A percentile compares a stretch with the other conserved stretches of the same genome.
phyloP scores from a whole-genome alignment of 148 eudicot species.

The Euryodendron excelsum region DNA sequence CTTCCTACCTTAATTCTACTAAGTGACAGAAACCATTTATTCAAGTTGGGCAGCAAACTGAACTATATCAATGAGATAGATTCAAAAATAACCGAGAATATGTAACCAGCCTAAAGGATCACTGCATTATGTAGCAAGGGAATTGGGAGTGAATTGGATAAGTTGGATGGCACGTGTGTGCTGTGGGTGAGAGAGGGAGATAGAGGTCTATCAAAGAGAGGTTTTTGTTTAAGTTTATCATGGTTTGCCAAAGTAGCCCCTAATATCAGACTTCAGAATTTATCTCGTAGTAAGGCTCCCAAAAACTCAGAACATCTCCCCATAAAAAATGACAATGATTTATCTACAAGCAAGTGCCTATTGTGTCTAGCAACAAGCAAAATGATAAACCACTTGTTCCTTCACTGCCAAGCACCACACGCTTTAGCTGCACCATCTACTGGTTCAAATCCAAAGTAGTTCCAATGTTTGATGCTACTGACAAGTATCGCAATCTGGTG shows the following conservation, averaged over 20 bases:
- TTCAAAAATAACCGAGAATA: neutral
- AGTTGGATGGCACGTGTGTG: neutral
- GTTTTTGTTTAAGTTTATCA: neutral
- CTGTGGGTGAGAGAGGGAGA: neutral
- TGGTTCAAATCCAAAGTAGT: neutral
- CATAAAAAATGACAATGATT: too few species aligned
- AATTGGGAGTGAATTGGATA: neutral
- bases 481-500: neutral
- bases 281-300: neutral
- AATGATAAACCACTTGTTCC: neutral
- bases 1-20: neutral
- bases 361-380: neutral
- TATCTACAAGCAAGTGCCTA: neutral
- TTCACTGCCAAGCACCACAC: neutral
- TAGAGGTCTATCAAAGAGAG: neutral
- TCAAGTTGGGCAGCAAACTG: neutral
- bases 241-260: neutral
- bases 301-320: neutral
- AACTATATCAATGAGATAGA: neutral
- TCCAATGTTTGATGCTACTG: neutral
- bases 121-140: neutral
- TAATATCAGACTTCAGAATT: neutral
- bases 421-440: neutral
- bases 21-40: neutral
- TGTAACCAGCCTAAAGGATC: neutral